These are phyloP conservation scores for Trametes meyenii DNA, from an alignment of 768 basidiomycete genomes.

Conservation along the genomic window DNA sequence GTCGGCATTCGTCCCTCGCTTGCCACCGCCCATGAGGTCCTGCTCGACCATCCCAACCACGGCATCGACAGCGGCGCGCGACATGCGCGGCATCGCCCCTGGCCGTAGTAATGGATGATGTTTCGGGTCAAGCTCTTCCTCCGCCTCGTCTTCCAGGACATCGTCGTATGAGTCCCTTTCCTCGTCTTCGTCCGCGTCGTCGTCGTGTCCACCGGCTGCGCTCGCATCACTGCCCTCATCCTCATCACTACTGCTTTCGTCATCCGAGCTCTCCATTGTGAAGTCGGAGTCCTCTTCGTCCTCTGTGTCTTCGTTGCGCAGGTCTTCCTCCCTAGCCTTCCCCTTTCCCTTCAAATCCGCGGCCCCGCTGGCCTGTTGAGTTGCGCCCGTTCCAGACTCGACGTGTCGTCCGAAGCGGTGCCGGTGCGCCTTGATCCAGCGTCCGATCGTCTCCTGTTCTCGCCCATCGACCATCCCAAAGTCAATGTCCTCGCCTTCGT, in stretches of 20 bases:
- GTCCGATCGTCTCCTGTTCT: constrained; percentile 65
- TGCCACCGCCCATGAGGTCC: constrained; percentile 46
- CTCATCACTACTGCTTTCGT: constrained; percentile 15
- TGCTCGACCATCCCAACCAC: constrained; percentile 63
- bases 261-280: constrained; percentile 25
- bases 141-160: constrained; percentile 38
- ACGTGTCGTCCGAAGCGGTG: constrained; percentile 51
- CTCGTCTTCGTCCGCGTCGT: constrained; percentile 37
- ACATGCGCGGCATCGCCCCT: constrained; percentile 69
- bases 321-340: constrained; percentile 21
- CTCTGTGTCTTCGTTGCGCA: constrained; percentile 30
- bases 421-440: constrained; percentile 64
- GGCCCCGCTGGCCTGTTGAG: not conserved
- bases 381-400: not conserved
- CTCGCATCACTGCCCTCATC: constrained; percentile 42
- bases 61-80: constrained; percentile 65
- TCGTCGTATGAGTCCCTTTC: constrained; percentile 34
- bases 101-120: constrained; percentile 66
- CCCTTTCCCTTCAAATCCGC: constrained; percentile 4
- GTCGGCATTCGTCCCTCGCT: constrained; percentile 20
- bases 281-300: constrained; percentile 40
- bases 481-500: constrained; percentile 59
- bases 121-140: constrained; percentile 51
- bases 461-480: constrained; percentile 73
- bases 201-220: constrained; percentile 25